phyloP scores from a whole-genome alignment of 2,329 filamentous ascomycete species.

The Aspergillus persii region DNA sequence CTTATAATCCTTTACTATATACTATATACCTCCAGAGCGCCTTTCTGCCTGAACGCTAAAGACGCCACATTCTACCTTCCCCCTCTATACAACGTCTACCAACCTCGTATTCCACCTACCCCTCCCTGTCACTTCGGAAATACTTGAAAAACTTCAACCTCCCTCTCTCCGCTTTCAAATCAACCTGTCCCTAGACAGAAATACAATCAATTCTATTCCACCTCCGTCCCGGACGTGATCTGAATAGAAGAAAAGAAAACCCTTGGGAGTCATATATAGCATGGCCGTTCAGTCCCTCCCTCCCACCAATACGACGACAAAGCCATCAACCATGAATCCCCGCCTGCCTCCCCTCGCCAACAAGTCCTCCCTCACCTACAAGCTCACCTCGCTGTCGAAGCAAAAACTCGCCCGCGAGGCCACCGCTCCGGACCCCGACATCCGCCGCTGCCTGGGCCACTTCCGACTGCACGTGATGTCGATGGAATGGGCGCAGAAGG shows the following conservation, averaged over 20 bases:
- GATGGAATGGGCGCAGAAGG: constrained; percentile 34
- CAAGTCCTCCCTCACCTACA: constrained; percentile 34
- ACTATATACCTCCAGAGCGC: neutral
- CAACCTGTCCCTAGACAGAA: neutral
- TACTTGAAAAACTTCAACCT: neutral
- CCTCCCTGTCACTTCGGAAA: neutral
- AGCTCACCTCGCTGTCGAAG: constrained; percentile 35
- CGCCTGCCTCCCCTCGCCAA: constrained; percentile 37
- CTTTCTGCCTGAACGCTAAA: neutral
- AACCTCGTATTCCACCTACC: neutral
- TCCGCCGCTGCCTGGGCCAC: constrained; percentile 35
- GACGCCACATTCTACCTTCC: neutral
- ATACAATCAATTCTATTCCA: neutral
- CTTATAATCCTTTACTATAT: neutral
- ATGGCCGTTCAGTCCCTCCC: constrained; percentile 26
- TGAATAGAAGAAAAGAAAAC: neutral
- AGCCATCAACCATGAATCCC: constrained; percentile 29
- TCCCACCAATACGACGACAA: constrained; percentile 22
- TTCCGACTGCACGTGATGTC: constrained; percentile 35
- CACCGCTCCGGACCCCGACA: constrained; percentile 34
- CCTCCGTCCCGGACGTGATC: neutral
- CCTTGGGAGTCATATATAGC: neutral
- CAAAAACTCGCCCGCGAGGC: constrained; percentile 37
- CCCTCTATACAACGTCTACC: neutral
- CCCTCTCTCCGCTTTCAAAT: too few relatives aligned